Percentiles rank a stretch among this genome's conserved stretches.
phyloP scores from a whole-genome alignment of 805 yeast genomes.

The Deakozyma indianensis region DNA sequence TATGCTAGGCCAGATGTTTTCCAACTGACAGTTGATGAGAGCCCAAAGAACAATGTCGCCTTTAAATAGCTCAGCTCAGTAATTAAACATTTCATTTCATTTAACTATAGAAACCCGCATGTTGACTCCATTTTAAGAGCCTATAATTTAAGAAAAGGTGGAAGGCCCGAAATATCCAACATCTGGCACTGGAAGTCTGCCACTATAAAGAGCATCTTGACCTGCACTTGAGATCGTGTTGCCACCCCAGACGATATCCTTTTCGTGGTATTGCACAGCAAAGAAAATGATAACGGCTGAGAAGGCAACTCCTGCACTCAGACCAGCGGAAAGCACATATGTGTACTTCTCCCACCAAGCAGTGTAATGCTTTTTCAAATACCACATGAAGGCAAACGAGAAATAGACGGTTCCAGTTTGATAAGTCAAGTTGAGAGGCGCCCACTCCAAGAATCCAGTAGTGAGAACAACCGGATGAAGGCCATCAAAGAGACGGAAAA shows the following conservation, averaged over 20 bases:
- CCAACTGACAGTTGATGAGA: constrained; percentile 28
- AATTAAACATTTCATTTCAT: background rate
- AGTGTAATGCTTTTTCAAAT: constrained; percentile 30
- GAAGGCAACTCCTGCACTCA: constrained; percentile 46
- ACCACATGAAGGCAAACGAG: constrained; percentile 5
- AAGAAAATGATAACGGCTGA: constrained; percentile 43
- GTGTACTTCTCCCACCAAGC: constrained; percentile 38
- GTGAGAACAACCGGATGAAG: constrained; percentile 30
- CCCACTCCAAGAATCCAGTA: constrained; percentile 27
- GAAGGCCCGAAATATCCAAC: constrained; percentile 21
- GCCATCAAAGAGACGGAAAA: constrained; percentile 10
- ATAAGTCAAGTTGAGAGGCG: constrained; percentile 13
- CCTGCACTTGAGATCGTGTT: constrained; percentile 18
- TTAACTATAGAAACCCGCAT: no score
- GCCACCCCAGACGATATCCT: constrained; percentile 49
- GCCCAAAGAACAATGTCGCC: constrained; percentile 1
- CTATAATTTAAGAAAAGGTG: no score
- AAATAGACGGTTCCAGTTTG: constrained; percentile 6
- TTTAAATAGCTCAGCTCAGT: background rate
- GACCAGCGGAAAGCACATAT: constrained; percentile 36
- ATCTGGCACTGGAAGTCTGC: constrained; percentile 6
- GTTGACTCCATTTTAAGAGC: no score
- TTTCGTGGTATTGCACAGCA: constrained; percentile 32
- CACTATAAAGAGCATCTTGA: constrained; percentile 5
- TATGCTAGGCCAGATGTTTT: constrained; percentile 31